These are phyloP conservation scores for Sugiyamaella smithiae DNA, from an alignment of 805 yeast species.

Conservation along the genomic window DNA sequence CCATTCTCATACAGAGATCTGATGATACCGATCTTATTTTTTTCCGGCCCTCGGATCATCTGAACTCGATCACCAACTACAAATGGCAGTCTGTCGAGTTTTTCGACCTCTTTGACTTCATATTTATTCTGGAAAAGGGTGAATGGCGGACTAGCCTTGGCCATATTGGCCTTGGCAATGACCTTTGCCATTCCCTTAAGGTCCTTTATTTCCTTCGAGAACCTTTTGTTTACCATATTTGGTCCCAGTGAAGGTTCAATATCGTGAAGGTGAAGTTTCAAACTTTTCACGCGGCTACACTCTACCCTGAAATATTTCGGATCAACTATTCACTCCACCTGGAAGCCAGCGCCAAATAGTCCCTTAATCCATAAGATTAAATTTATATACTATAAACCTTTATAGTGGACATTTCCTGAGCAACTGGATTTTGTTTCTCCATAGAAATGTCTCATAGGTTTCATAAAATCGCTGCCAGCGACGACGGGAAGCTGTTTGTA, in stretches of 20 bases:
- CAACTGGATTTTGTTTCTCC: not conserved
- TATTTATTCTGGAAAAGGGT: conserved; percentile 21
- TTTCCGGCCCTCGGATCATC: conserved; percentile 62
- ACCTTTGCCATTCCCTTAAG: conserved; percentile 23
- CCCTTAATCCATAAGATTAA: no score
- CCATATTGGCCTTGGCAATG: conserved; percentile 17
- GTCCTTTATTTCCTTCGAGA: conserved; percentile 17
- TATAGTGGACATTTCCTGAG: not conserved
- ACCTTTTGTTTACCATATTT: conserved; percentile 22
- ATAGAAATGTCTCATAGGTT: not conserved
- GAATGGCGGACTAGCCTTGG: conserved; percentile 24
- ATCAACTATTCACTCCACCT: no score
- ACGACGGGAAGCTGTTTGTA: not conserved
- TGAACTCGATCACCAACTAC: conserved; percentile 77
- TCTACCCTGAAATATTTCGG: not conserved
- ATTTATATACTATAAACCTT: no score
- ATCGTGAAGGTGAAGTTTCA: not conserved
- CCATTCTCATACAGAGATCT: conserved; percentile 55
- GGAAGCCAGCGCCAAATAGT: no score
- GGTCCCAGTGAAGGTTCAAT: not conserved
- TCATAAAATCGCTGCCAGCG: conserved; percentile 1
- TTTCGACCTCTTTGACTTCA: conserved; percentile 36
- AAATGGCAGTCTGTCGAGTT: conserved; percentile 38
- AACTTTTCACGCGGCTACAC: not conserved
- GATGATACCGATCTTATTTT: conserved; percentile 73